phyloP scores from a whole-genome alignment of 2,329 filamentous ascomycete species.

The Calonectria honghensis region DNA sequence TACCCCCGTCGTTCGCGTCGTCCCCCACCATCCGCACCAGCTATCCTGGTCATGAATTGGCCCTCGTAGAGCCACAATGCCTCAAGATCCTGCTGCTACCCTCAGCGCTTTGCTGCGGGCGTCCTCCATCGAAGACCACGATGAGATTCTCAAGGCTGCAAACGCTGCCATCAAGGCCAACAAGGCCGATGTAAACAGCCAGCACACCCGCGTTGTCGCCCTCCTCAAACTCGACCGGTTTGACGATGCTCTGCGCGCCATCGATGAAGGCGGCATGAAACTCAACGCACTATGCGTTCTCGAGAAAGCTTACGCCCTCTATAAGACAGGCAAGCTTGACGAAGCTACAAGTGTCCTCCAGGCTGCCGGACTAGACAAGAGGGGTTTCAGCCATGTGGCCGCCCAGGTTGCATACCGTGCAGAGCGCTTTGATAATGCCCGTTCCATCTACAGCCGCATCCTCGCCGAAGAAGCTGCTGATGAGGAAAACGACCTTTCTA shows the following conservation, averaged over 20 bases:
- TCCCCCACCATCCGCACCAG: conserved; percentile 18
- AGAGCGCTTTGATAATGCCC: conserved; percentile 82
- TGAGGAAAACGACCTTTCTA: conserved; percentile 84
- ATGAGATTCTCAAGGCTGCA: conserved; percentile 80
- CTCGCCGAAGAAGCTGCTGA: conserved; percentile 68
- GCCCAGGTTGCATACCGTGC: conserved; percentile 84
- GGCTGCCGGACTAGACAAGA: conserved; percentile 56
- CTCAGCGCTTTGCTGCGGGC: conserved; percentile 73
- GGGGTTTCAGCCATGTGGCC: conserved; percentile 71
- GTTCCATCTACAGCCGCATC: conserved; percentile 77
- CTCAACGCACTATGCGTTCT: conserved; percentile 78
- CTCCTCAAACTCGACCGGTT: conserved; percentile 89
- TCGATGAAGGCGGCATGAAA: conserved; percentile 77
- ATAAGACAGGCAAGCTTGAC: conserved; percentile 82
- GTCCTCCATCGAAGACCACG: conserved; percentile 80
- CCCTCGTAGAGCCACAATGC: conserved; percentile 57
- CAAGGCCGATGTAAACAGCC: conserved; percentile 75
- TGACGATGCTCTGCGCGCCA: conserved; percentile 82
- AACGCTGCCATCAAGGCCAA: conserved; percentile 77
- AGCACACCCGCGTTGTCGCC: conserved; percentile 83
- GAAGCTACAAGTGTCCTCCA: conserved; percentile 74
- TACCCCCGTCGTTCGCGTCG: not conserved
- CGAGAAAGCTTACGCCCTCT: conserved; percentile 88
- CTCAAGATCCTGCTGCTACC: conserved; percentile 68
- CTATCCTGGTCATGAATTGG: conserved; percentile 52